Base-by-base conservation (phyloP, 192 early-diverging fungal species). In the Entomortierella chlamydospora region DNA sequence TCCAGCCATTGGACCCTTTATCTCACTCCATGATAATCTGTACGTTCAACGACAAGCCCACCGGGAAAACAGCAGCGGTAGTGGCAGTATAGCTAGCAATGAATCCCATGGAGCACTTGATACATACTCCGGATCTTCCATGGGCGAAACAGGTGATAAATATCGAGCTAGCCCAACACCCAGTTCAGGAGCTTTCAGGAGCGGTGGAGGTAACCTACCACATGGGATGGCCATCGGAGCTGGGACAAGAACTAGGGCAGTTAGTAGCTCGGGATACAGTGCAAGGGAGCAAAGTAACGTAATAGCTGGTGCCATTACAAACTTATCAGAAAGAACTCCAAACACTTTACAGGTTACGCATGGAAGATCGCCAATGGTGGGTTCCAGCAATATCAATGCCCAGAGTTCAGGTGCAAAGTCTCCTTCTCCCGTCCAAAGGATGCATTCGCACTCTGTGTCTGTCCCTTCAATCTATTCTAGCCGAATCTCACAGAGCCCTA, bases 391-490 rank as follows among this genome's bases (percentile, higher is more conserved):
- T 41, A 15, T 28, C 68, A 25, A 18, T 33, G 54, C 12, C 58
- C 8, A 28, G 18, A 18, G 22, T 26, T 3, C 26, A 0, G 45
- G 8, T 22, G 25, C 57, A 52, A 57, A 73, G 57, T 47, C 63
- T 2, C 15, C 57, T 11, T 54, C 63, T 6, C 58, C 72, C 11
- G 37, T 33, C 13, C 20, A 62, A 37, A 43, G 64, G 63, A 73
- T 39, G 13, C 72, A 73, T 23, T 76, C 72, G 6, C 58, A 76
- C 30, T 62, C 72, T 10, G 53, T 68, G 12, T 76, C 72, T 2
- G 64, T 68, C 3, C 72, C 72, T 9, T 54, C 72, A 3, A 57
- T 61, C 13, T 53, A 59, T 30, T 61, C 57, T 17, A 62, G 29
- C 51, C 37, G 26, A 7, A 17, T 59, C 31, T 50, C 62, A 8